Evolutionary conservation across 2,329 filamentous ascomycete species (phyloP).

Genomic region (Leptodontidium sp.): DNA sequence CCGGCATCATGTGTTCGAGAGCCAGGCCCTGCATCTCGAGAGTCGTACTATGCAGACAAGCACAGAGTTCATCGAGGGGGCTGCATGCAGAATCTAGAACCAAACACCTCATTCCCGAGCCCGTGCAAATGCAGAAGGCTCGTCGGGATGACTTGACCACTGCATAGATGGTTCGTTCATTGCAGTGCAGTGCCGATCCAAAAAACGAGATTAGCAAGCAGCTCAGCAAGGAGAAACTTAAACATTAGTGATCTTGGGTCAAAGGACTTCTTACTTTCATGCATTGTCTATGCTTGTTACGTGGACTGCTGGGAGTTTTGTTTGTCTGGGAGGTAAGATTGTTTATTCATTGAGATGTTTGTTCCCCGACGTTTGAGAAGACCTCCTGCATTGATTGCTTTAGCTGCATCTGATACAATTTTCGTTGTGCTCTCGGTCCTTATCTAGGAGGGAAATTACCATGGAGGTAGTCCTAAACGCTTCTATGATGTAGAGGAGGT

Average conservation of each 20-base stretch:
- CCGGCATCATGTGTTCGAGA: not conserved
- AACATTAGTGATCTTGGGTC: not conserved
- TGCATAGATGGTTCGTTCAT: not conserved
- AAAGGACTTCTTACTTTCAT: not conserved
- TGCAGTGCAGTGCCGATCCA: not conserved
- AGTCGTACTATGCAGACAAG: too few relatives aligned
- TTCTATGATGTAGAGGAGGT: too few relatives aligned
- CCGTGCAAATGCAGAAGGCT: not conserved
- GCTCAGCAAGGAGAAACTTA: not conserved
- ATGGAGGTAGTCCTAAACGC: too few relatives aligned
- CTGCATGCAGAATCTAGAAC: not conserved
- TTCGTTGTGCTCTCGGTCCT: not conserved
- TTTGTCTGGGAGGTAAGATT: too few relatives aligned
- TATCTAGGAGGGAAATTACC: not conserved
- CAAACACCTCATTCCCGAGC: not conserved
- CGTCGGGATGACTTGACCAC: not conserved
- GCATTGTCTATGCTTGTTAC: not conserved
- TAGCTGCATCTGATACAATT: not conserved
- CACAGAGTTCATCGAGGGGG: not conserved
- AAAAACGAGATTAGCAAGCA: not conserved
- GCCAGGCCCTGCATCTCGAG: not conserved
- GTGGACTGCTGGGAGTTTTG: too few relatives aligned
- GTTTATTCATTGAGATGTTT: too few relatives aligned
- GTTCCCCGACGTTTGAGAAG: not conserved
- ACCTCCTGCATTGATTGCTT: not conserved